Conservation (phyloP, 2,329 filamentous ascomycete species). For the Claviceps africana region DNA sequence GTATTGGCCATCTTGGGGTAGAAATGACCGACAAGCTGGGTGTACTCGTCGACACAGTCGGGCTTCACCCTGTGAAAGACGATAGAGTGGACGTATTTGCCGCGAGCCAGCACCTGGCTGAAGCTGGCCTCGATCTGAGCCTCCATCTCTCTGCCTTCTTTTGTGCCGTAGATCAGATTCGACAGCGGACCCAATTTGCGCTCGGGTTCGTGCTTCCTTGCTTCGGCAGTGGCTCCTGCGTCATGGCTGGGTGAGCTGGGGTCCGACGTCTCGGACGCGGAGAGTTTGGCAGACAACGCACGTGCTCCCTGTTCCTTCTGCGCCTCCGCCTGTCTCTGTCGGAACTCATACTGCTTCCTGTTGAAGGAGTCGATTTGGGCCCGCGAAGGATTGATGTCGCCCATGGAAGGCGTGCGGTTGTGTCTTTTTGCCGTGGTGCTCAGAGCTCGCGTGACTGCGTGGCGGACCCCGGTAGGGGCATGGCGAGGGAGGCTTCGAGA, state of each 20-base stretch:
- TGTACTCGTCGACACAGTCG: conserved; percentile 90
- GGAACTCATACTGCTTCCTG: conserved; percentile 71
- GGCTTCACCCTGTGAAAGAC: conserved; percentile 93
- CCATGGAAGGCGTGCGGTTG: conserved; percentile 56
- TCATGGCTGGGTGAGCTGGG: conserved; percentile 22
- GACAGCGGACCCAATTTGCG: conserved; percentile 63
- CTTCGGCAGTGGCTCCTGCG: conserved; percentile 36
- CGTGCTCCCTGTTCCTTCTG: conserved; percentile 78
- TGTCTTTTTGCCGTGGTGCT: conserved; percentile 35
- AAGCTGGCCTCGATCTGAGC: conserved; percentile 93
- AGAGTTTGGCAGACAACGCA: conserved; percentile 37
- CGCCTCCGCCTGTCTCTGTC: conserved; percentile 62
- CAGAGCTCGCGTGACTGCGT: conserved; percentile 40
- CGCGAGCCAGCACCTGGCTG: conserved; percentile 82
- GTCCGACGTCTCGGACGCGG: conserved; percentile 27
- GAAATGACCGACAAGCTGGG: conserved; percentile 76
- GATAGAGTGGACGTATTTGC: conserved; percentile 97
- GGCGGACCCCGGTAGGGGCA: conserved; percentile 31
- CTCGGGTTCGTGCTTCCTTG: conserved; percentile 38
- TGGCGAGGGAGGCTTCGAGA: conserved; percentile 18
- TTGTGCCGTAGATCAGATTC: conserved; percentile 90
- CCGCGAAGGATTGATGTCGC: conserved; percentile 58
- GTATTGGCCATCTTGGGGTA: conserved; percentile 79
- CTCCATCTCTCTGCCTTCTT: conserved; percentile 86
- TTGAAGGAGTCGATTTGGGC: conserved; percentile 64